A percentile compares a stretch with the other conserved stretches of the same genome.
phyloP scores from a whole-genome alignment of 148 eudicot species.

The Amaranthus hypochondriacus region DNA sequence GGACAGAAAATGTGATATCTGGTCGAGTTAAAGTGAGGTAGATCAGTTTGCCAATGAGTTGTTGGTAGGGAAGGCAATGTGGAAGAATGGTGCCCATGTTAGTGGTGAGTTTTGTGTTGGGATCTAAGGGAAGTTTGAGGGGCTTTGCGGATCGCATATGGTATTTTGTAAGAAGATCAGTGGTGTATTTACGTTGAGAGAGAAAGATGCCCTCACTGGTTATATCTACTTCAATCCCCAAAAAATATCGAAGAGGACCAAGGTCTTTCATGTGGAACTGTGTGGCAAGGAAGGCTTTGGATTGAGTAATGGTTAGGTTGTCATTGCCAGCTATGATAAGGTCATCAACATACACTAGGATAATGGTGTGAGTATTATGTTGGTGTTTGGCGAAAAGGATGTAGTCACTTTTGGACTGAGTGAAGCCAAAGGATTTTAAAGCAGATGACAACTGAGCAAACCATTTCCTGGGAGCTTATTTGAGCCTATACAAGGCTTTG shows the following conservation, averaged over 20 bases:
- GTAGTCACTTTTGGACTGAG: neutral
- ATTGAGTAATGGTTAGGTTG: neutral
- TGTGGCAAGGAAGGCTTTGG: neutral
- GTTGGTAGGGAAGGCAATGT: neutral
- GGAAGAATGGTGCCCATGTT: neutral
- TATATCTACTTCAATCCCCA: neutral
- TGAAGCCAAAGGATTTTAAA: neutral
- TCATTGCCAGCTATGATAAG: neutral
- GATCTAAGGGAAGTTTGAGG: neutral
- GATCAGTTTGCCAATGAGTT: neutral
- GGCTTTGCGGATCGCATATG: neutral
- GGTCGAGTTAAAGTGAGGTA: neutral
- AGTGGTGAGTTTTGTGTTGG: neutral
- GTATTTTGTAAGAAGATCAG: neutral
- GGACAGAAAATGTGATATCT: neutral
- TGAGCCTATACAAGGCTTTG: neutral
- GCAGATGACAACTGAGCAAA: neutral
- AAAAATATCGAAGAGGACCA: neutral
- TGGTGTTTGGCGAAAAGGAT: neutral
- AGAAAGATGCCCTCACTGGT: neutral
- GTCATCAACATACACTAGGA: neutral
- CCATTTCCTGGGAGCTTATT: neutral
- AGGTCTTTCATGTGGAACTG: conserved; percentile 2
- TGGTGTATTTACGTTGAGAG: neutral
- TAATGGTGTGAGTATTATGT: neutral